These are phyloP conservation scores for Beauveria sp. DNA, from an alignment of 2,329 filamentous ascomycete species.

Conservation along the genomic window DNA sequence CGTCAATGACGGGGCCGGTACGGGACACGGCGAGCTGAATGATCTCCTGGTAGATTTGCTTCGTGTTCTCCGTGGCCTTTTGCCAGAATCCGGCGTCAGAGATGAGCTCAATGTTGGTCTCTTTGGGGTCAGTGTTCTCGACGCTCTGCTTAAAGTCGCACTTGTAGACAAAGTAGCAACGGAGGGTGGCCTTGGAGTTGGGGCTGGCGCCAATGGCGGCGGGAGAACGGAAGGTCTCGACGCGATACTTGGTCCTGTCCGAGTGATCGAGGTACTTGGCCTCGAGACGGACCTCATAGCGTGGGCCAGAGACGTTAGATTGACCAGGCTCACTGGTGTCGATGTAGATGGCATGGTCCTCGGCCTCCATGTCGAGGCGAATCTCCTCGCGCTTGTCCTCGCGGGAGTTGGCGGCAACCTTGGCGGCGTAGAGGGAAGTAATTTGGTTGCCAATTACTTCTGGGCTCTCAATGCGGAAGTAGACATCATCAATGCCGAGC, in stretches of 20 bases:
- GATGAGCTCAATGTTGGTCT: slow-evolving; percentile 86
- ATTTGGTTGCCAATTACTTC: slow-evolving; percentile 89
- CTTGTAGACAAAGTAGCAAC: slow-evolving; percentile 98
- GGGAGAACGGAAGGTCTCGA: slow-evolving; percentile 94
- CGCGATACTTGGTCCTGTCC: slow-evolving; percentile 69
- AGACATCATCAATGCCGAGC: slow-evolving; percentile 96
- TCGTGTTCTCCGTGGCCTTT: slow-evolving; percentile 94
- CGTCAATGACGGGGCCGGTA: slow-evolving; percentile 92
- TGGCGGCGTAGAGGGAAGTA: slow-evolving; percentile 92
- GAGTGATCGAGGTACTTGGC: slow-evolving; percentile 87
- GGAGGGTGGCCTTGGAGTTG: slow-evolving; percentile 70
- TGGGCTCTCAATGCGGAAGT: slow-evolving; percentile 85
- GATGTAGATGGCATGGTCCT: slow-evolving; percentile 95
- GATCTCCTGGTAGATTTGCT: slow-evolving; percentile 90
- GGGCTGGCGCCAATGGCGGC: slow-evolving; percentile 63
- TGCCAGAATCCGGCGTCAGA: slow-evolving; percentile 90
- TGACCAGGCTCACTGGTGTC: slow-evolving; percentile 90
- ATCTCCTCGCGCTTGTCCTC: slow-evolving; percentile 95
- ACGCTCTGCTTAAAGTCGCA: slow-evolving; percentile 76
- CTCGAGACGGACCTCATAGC: slow-evolving; percentile 90
- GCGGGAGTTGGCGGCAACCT: slow-evolving; percentile 86
- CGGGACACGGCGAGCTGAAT: slow-evolving; percentile 77
- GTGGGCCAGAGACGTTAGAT: slow-evolving; percentile 68
- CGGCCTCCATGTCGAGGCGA: slow-evolving; percentile 87
- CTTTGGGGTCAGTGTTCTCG: slow-evolving; percentile 62